Base-by-base conservation (phyloP, 2,329 filamentous ascomycete genomes). In the Xylaria sp. region DNA sequence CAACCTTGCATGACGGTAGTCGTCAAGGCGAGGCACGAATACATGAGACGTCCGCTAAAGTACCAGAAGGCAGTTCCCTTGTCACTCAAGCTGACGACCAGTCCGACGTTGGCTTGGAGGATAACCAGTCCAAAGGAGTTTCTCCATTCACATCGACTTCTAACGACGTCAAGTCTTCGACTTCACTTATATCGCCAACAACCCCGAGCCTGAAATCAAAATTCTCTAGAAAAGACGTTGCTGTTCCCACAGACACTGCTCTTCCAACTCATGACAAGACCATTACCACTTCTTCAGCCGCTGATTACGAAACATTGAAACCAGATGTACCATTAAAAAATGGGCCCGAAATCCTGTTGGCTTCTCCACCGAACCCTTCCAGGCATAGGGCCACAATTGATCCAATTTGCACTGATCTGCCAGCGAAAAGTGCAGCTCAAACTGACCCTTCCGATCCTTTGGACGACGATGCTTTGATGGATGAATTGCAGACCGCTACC, bases 401-500 rank as follows among this genome's bases (percentile, higher is more conserved):
- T 31, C 87, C 87, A 20, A 90, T 92, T 58, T 80, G 79, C 42
- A 88, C 86, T 2, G 81, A 85, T 66, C 65, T 85, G 17, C 76
- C 75, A 15, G 77, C 78, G 29, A 77, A 75, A 60, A 72, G 75
- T 20, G 76, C 73, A n/a, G 60, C 72, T 36, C 74, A 72, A 42
- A 76, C 81, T 1, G 81, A 82, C 45, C 74, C 84, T 47, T 64
- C 68, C 20, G 75, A 86, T 86, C 75, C 80, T 88, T 45, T 85
- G 80, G 29, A 73, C 27, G 90, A 91, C n/a, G 92, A 96, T 75
- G 90, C 89, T 17, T 87, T 94, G 69, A 91, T 96, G 87, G 92
- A 96, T 64, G 94, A 97, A 79, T 81, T 97, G 62, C 91, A 93
- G 73, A 91, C 88, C 62, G 94, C 93, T 31, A 94, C 91, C 1